These are phyloP conservation scores for Zygosaccharomyces pseudorouxii DNA, from an alignment of 805 yeast genomes.

Conservation along the genomic window DNA sequence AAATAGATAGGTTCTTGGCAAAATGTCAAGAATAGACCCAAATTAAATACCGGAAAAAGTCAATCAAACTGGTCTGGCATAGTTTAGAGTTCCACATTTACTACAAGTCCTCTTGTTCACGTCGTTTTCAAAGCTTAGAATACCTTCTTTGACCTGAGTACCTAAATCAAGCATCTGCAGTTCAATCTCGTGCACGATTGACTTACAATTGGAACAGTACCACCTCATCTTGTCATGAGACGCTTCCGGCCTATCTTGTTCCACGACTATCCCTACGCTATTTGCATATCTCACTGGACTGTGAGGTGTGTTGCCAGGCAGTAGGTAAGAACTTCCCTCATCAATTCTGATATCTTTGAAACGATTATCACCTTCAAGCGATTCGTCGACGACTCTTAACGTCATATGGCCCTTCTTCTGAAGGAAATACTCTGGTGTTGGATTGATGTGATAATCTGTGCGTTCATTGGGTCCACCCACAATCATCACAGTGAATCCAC, in stretches of 20 bases:
- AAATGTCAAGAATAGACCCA: not conserved
- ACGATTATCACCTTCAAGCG: slow-evolving; percentile 44
- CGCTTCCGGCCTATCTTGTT: slow-evolving; percentile 80
- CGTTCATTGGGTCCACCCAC: slow-evolving; percentile 96
- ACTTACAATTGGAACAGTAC: slow-evolving; percentile 74
- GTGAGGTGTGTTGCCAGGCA: slow-evolving; percentile 84
- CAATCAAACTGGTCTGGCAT: slow-evolving; percentile 48
- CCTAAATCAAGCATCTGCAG: slow-evolving; percentile 81
- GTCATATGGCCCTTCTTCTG: slow-evolving; percentile 85
- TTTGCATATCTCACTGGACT: slow-evolving; percentile 82
- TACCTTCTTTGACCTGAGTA: slow-evolving; percentile 83
- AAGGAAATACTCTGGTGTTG: slow-evolving; percentile 91
- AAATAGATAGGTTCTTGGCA: not conserved
- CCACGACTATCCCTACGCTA: slow-evolving; percentile 87
- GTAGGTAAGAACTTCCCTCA: slow-evolving; percentile 84
- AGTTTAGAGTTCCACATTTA: slow-evolving; percentile 67
- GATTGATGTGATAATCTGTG: slow-evolving; percentile 89
- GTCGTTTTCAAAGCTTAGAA: slow-evolving; percentile 62
- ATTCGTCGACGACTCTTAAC: slow-evolving; percentile 65
- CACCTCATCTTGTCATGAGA: slow-evolving; percentile 72
- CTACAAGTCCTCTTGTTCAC: slow-evolving; percentile 63
- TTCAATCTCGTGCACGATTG: slow-evolving; percentile 59
- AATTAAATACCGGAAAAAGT: not conserved
- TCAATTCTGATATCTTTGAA: slow-evolving; percentile 69
- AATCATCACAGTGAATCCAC: slow-evolving; percentile 91